Evolutionary conservation across 192 early-diverging fungal genomes (phyloP), one percentile per base, ranked within the genome.

Genomic region (Gamsiella multidivaricata): DNA sequence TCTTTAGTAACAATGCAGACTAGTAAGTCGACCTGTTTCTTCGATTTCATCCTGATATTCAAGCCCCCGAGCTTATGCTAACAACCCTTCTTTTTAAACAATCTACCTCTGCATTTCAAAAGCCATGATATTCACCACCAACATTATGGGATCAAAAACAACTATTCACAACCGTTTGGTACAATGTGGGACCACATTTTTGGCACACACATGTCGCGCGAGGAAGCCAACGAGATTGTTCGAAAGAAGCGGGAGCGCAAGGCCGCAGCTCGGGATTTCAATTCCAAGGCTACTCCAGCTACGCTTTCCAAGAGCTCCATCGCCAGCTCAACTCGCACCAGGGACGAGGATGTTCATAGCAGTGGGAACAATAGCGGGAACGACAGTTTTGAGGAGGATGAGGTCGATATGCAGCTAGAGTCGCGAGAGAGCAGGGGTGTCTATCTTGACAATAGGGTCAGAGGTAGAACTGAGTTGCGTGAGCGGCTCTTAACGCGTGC

Each of bases 141-240:
- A 47, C 42, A 58, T 12, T 84, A 76, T 65, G 85, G 87, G 12
- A 80, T 85, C 43, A 87, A 88, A 61, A 84, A 47, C 60, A 85
- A 85, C 65, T 89, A 70, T 80, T 82, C 81, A 20, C 84, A 94
- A 82, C 92, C 92, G 2, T 94, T 90, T 81, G 92, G 91, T 67
- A 92, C 88, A 0, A 82, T 87, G 34, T 94, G 92, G 92, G 92
- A 94, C 70, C 80, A 85, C n/a, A 58, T 88, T 43, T 80, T 92
- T 58, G 91, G 91, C 15, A 94, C 91, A 7, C 73, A 82, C 54
- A 79, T 81, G 67, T 75, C 65, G n/a, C 61, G 69, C 32, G 60
- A 63, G 69, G 69, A 71, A 45, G 70, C 51, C 49, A 70, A 67
- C 26, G 51, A 69, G 37, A 73, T 70, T 28, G 57, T 71, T 28